A percentile compares a stretch with the other conserved stretches of the same genome.
Conservation (phyloP, 2,329 filamentous ascomycete genomes). For the Monosporascus sp. region DNA sequence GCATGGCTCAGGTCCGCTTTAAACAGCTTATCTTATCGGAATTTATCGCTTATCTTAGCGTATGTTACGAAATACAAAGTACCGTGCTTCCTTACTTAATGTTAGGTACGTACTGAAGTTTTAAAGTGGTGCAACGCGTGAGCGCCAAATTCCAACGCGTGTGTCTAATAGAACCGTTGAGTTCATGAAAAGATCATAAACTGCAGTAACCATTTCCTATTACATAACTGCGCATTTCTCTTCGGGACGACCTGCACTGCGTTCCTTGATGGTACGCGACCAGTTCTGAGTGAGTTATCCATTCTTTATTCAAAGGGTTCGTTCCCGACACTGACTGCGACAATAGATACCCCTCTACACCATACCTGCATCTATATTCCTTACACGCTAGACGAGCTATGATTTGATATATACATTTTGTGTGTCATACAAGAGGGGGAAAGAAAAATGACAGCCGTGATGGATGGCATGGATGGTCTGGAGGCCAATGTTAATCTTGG, state of each 20-base stretch:
- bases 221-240: background rate
- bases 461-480: background rate
- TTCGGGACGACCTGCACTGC: too few relatives aligned
- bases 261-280: background rate
- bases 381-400: background rate
- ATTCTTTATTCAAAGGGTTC: background rate
- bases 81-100: too few relatives aligned
- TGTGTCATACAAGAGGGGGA: background rate
- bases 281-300: background rate
- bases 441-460: background rate
- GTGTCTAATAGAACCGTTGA: background rate
- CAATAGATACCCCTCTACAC: background rate
- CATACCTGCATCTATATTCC: background rate
- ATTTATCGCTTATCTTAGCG: background rate
- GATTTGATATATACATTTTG: background rate
- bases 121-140: too few relatives aligned
- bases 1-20: too few relatives aligned
- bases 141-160: background rate
- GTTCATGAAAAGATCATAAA: too few relatives aligned
- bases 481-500: background rate
- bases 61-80: background rate
- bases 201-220: background rate
- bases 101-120: too few relatives aligned
- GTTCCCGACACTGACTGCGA: background rate
- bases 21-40: background rate